These are phyloP conservation scores for Brettanomyces anomalus DNA, from an alignment of 805 yeast species.

Conservation along the genomic window DNA sequence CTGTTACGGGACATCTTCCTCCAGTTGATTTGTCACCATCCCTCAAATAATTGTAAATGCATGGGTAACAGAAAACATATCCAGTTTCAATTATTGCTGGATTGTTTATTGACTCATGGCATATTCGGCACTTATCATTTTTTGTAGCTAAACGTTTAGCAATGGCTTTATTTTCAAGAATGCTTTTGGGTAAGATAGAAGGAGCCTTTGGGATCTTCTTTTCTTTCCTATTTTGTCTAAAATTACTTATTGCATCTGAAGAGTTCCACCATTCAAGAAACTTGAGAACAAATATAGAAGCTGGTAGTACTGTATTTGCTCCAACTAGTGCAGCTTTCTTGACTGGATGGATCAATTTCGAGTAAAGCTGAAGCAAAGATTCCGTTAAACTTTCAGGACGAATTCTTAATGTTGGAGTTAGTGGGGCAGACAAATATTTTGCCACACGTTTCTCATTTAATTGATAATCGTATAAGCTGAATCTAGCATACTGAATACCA, in stretches of 20 bases:
- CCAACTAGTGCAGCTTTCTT: constrained; percentile 18
- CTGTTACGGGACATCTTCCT: constrained; percentile 81
- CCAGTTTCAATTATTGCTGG: constrained; percentile 93
- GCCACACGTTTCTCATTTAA: constrained; percentile 23
- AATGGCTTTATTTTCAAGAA: constrained; percentile 6
- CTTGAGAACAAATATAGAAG: constrained; percentile 71
- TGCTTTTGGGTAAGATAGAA: constrained; percentile 7
- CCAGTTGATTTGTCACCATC: constrained; percentile 38
- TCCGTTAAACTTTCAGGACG: constrained; percentile 33
- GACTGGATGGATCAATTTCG: constrained; percentile 13
- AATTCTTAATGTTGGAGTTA: not conserved
- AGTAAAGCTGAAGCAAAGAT: constrained; percentile 16
- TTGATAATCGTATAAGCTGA: constrained; percentile 42
- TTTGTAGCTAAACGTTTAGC: constrained; percentile 18
- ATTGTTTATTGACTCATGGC: constrained; percentile 53
- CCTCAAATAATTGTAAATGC: constrained; percentile 60
- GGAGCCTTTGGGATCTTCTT: constrained; percentile 16
- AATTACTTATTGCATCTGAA: constrained; percentile 55
- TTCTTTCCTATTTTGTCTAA: constrained; percentile 32
- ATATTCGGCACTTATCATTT: constrained; percentile 53
- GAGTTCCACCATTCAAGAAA: constrained; percentile 92
- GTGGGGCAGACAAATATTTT: constrained; percentile 4
- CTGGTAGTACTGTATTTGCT: constrained; percentile 52
- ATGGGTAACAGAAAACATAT: constrained; percentile 78
- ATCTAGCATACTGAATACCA: constrained; percentile 56